Conservation (phyloP, 257 asterid genomes). For the Linaria vulgaris region DNA sequence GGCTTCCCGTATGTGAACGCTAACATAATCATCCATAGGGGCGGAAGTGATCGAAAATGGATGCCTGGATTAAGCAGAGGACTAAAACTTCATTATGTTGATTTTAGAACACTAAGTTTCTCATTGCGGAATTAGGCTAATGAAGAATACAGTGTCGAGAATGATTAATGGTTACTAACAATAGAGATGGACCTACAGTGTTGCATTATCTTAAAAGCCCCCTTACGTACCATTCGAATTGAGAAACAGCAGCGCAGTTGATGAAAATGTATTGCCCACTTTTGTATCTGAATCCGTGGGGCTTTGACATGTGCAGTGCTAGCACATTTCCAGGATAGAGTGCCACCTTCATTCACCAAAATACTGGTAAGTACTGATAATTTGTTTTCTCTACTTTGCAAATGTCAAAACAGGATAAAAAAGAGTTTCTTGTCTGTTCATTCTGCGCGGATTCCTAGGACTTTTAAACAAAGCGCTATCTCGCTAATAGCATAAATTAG, state of each 20-base stretch:
- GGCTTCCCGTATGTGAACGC: conserved; percentile 74
- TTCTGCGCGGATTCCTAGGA: no score
- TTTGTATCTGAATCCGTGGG: conserved; percentile 77
- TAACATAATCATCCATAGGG: conserved; percentile 74
- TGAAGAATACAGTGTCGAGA: conserved; percentile 5
- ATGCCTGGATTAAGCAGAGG: conserved; percentile 55
- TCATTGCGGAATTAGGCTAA: conserved; percentile 15
- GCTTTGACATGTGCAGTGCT: conserved; percentile 86
- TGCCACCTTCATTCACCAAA: conserved; percentile 57
- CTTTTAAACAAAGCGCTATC: no score
- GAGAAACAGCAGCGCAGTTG: conserved; percentile 93
- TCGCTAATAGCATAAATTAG: no score
- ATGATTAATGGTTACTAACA: not conserved
- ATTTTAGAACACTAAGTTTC: not conserved
- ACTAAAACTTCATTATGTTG: conserved; percentile 9
- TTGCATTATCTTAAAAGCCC: not conserved
- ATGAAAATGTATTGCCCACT: conserved; percentile 90
- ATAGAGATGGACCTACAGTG: not conserved
- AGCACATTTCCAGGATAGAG: conserved; percentile 82
- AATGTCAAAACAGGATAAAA: no score
- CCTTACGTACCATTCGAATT: conserved; percentile 75
- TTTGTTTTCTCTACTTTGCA: no score
- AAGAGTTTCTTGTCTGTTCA: no score
- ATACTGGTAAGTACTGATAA: not conserved
- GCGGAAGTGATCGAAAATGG: conserved; percentile 91